Evolutionary conservation across 768 basidiomycete species (phyloP).

Genomic region (Lepiota venenata): DNA sequence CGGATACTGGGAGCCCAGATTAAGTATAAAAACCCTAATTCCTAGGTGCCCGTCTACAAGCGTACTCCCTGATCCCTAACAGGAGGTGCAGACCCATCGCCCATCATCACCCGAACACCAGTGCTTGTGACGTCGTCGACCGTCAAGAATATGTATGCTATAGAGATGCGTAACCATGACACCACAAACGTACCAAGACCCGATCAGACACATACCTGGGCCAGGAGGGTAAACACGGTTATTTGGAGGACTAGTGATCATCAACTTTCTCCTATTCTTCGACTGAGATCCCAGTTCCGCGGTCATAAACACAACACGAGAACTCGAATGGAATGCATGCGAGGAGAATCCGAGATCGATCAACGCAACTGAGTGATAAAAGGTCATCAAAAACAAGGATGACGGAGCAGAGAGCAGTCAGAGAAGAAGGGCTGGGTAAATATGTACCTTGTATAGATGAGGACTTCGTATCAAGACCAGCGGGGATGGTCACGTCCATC

Average conservation of each 20-base stretch:
- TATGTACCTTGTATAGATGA: conserved; percentile 21
- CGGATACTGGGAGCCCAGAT: too few species aligned
- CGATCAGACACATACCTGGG: conserved; percentile 20
- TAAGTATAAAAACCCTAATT: too few species aligned
- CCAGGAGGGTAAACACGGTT: conserved; percentile 34
- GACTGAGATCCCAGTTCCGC: conserved; percentile 9
- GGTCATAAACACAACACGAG: conserved; percentile 20
- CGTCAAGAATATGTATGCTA: too few species aligned
- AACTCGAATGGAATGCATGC: conserved; percentile 34
- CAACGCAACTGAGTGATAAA: conserved; percentile 27
- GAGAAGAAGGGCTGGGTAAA: conserved; percentile 15
- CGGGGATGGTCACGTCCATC: conserved; percentile 26
- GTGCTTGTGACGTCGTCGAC: too few species aligned
- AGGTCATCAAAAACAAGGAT: too few species aligned
- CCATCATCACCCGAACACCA: too few species aligned
- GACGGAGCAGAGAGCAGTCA: too few species aligned
- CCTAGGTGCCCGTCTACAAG: too few species aligned
- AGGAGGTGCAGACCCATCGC: too few species aligned
- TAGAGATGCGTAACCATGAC: too few species aligned
- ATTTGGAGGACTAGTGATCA: conserved; percentile 28
- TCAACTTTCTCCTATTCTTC: conserved; percentile 24
- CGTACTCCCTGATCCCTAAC: too few species aligned
- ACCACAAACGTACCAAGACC: not conserved
- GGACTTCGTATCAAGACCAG: conserved; percentile 15
- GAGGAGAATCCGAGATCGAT: conserved; percentile 37